Evolutionary conservation across 1,284 basidiomycete genomes (phyloP).

Genomic region (Moesziomyces sp.): DNA sequence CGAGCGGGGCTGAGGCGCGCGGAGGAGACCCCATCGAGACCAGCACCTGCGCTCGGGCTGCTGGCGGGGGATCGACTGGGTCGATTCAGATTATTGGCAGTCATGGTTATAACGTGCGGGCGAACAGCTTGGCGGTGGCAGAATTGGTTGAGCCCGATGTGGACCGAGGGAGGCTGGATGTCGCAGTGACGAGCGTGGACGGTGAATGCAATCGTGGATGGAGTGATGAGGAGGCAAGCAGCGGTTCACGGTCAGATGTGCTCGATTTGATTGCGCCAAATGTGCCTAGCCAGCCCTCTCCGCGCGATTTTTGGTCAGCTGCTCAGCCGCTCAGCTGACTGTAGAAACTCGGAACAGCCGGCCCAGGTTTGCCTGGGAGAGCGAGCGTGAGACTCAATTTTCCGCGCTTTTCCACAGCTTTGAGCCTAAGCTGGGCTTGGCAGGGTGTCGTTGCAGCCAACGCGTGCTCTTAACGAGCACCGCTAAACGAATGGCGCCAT

Average conservation of each 20-base stretch:
- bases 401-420: no score
- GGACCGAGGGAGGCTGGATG: not conserved
- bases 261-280: not conserved
- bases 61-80: constrained; percentile 52
- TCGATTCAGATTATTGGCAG: constrained; percentile 45
- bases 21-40: constrained; percentile 50
- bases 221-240: no score
- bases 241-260: no score
- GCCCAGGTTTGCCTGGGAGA: no score
- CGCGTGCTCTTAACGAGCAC: constrained; percentile 17
- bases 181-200: not conserved
- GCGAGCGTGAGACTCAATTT: no score
- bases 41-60: constrained; percentile 41
- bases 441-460: no score
- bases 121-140: constrained; percentile 45
- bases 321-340: no score
- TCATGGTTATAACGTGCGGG: constrained; percentile 40
- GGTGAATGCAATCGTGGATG: not conserved
- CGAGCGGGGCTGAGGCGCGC: constrained; percentile 17
- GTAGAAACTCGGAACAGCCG: no score
- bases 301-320: not conserved
- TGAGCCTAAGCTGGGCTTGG: no score
- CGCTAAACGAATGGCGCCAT: constrained; percentile 45
- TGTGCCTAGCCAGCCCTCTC: not conserved
- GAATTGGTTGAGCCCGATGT: not conserved